phyloP scores from a whole-genome alignment of 1,284 basidiomycete species.

The Ganoderma multipileum region DNA sequence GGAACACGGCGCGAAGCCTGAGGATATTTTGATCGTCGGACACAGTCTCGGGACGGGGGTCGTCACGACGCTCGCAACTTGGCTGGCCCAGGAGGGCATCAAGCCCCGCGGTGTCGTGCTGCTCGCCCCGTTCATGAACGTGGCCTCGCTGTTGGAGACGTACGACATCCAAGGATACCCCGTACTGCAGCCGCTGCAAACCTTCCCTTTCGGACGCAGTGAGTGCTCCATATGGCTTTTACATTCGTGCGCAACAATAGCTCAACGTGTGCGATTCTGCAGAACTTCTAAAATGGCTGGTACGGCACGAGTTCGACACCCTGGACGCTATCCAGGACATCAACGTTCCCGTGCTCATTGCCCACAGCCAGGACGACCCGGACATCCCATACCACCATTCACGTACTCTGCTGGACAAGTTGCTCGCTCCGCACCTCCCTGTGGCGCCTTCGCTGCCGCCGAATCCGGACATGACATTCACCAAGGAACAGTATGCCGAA shows the following conservation, averaged over 20 bases:
- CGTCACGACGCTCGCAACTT: slow-evolving; percentile 64
- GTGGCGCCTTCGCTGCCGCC: slow-evolving; percentile 48
- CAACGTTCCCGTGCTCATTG: slow-evolving; percentile 74
- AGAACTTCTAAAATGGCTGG: slow-evolving; percentile 65
- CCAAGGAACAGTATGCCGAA: slow-evolving; percentile 32
- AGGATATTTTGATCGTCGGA: slow-evolving; percentile 76
- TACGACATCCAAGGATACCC: slow-evolving; percentile 78
- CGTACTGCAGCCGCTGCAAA: slow-evolving; percentile 72
- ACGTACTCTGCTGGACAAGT: slow-evolving; percentile 70
- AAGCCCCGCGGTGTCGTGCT: slow-evolving; percentile 70
- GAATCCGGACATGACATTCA: slow-evolving; percentile 30
- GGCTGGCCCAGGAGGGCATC: slow-evolving; percentile 61
- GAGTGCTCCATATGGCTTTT: slow-evolving; percentile 39
- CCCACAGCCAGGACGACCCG: slow-evolving; percentile 83
- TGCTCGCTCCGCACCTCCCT: slow-evolving; percentile 71
- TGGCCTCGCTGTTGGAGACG: slow-evolving; percentile 70
- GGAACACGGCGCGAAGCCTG: slow-evolving; percentile 58
- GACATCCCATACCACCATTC: slow-evolving; percentile 86
- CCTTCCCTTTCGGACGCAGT: slow-evolving; percentile 77
- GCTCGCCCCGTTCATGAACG: slow-evolving; percentile 80
- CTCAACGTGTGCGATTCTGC: slow-evolving; percentile 8
- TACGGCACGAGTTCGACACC: slow-evolving; percentile 75
- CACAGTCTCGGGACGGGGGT: slow-evolving; percentile 89
- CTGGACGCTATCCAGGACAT: slow-evolving; percentile 55
- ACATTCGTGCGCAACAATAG: not conserved